Evolutionary conservation across 2,329 filamentous ascomycete species (phyloP).

Genomic region (Phaeosphaeria sp.): DNA sequence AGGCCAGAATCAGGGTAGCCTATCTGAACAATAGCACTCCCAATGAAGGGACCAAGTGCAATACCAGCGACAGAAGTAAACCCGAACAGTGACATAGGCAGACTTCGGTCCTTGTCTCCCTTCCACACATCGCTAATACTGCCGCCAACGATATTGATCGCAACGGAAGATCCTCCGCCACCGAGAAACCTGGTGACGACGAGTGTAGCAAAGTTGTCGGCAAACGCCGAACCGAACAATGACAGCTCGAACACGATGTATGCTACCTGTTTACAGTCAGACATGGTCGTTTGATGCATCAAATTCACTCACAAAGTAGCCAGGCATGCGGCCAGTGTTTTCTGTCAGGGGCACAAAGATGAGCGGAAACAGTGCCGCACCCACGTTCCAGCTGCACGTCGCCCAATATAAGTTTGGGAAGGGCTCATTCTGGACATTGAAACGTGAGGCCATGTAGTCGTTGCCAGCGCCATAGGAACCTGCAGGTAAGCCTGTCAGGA

Average conservation of each 20-base stretch:
- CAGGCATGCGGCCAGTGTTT: constrained; percentile 53
- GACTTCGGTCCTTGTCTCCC: constrained; percentile 49
- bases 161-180: constrained; percentile 52
- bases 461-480: constrained; percentile 50
- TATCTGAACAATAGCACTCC: constrained; percentile 49
- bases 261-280: constrained; percentile 24
- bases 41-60: constrained; percentile 52
- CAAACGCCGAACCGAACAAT: constrained; percentile 52
- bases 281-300: neutral
- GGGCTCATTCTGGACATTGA: constrained; percentile 43
- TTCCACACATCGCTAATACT: constrained; percentile 45
- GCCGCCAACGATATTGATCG: constrained; percentile 48
- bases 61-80: constrained; percentile 54
- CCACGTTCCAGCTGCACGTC: constrained; percentile 49
- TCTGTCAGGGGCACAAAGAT: constrained; percentile 52
- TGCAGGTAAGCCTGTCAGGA: constrained; percentile 51
- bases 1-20: constrained; percentile 30
- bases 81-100: constrained; percentile 55
- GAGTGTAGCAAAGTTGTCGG: constrained; percentile 53
- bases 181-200: constrained; percentile 54
- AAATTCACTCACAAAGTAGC: constrained; percentile 45
- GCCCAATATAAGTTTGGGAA: constrained; percentile 50
- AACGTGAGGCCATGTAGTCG: constrained; percentile 41
- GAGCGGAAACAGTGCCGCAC: constrained; percentile 50
- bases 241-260: constrained; percentile 52